Percentiles rank a stretch among this genome's conserved stretches.
phyloP scores from a whole-genome alignment of 257 asterid genomes.

The Plantago elongata region DNA sequence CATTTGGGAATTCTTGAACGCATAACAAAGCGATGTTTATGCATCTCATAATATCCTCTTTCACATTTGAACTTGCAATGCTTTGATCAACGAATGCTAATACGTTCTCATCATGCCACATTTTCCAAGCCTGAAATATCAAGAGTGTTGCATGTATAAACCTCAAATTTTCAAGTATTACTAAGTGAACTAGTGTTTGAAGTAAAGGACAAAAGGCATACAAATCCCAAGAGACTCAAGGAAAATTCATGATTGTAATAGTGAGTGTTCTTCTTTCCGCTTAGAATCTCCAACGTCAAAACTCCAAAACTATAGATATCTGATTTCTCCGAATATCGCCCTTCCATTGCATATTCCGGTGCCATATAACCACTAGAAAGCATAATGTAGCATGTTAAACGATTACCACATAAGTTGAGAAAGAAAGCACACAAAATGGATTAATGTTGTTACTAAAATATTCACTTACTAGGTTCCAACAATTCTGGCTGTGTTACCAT shows the following conservation, averaged over 20 bases:
- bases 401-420: neutral
- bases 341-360: slow-evolving; percentile 45
- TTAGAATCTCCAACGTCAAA: slow-evolving; percentile 39
- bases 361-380: slow-evolving; percentile 45
- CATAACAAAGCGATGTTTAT: slow-evolving; percentile 24
- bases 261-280: slow-evolving; percentile 39
- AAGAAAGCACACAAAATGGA: too few species aligned
- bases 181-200: neutral
- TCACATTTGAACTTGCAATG: slow-evolving; percentile 13
- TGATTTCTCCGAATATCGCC: slow-evolving; percentile 34
- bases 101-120: slow-evolving; percentile 30
- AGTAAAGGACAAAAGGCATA: slow-evolving; percentile 16
- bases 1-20: slow-evolving; percentile 18
- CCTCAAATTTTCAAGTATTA: neutral
- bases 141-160: neutral
- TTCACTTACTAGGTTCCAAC: slow-evolving; percentile 71
- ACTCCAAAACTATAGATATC: slow-evolving; percentile 47
- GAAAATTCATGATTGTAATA: slow-evolving; percentile 19
- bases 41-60: slow-evolving; percentile 22
- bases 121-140: slow-evolving; percentile 37
- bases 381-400: neutral
- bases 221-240: slow-evolving; percentile 33
- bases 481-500: slow-evolving; percentile 48
- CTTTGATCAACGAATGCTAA: slow-evolving; percentile 22
- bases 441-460: neutral